Evolutionary conservation across 202 grass and related monocot species (phyloP).

Genomic region (Brachypodium distachyon): DNA sequence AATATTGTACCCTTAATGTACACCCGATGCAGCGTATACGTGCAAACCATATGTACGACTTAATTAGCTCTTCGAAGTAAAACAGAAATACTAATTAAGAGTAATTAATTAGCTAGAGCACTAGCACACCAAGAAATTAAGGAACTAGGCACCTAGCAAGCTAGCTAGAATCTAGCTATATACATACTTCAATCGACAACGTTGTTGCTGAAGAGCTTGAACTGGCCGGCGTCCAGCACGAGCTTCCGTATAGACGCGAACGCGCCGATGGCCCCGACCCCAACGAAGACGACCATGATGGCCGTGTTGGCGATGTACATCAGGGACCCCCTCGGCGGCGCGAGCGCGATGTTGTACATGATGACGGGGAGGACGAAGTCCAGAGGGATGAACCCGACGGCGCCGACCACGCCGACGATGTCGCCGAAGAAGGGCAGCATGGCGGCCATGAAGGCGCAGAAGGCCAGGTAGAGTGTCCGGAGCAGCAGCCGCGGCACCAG

Average conservation of each 20-base stretch:
- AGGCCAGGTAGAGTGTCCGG: conserved; percentile 69
- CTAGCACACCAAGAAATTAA: neutral
- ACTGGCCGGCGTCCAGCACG: conserved; percentile 59
- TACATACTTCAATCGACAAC: conserved; percentile 44
- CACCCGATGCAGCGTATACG: neutral
- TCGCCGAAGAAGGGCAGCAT: conserved; percentile 99
- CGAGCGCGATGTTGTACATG: conserved; percentile 78
- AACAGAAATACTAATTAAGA: neutral
- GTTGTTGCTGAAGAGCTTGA: conserved; percentile 77
- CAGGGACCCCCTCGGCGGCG: conserved; percentile 28
- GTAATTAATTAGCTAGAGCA: neutral
- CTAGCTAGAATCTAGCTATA: neutral
- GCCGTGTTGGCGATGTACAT: conserved; percentile 48
- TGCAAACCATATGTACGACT: neutral
- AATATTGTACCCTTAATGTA: neutral
- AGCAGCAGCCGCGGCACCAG: conserved; percentile 62
- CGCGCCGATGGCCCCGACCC: conserved; percentile 65
- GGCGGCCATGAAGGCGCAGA: conserved; percentile 74
- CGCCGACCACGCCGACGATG: conserved; percentile 74
- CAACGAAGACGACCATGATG: conserved; percentile 67
- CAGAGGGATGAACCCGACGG: conserved; percentile 86
- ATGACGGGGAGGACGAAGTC: conserved; percentile 87
- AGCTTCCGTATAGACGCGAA: conserved; percentile 73
- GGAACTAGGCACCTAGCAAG: neutral
- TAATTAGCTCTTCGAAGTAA: neutral